Conservation (phyloP, 2,329 filamentous ascomycete genomes). For the Endoconidiophora laricicola region DNA sequence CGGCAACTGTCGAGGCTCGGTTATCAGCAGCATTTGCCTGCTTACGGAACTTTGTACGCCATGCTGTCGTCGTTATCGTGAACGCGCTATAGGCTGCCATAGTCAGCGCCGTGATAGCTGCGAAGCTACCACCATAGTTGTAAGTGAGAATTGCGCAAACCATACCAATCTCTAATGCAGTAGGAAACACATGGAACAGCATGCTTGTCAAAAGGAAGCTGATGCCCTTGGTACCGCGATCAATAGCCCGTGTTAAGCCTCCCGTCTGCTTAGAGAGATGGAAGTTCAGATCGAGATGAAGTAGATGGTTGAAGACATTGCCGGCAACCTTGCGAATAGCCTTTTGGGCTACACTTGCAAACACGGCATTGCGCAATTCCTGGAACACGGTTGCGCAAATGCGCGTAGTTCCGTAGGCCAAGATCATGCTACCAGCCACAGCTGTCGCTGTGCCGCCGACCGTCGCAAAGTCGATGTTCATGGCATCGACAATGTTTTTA, state of each 20-base stretch:
- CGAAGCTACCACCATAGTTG: slow-evolving; percentile 85
- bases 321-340: slow-evolving; percentile 81
- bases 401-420: slow-evolving; percentile 79
- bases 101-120: slow-evolving; percentile 72
- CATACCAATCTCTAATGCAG: slow-evolving; percentile 81
- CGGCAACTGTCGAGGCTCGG: slow-evolving; percentile 81
- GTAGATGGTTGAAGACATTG: slow-evolving; percentile 81
- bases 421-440: slow-evolving; percentile 79
- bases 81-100: slow-evolving; percentile 96
- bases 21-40: slow-evolving; percentile 95
- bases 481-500: slow-evolving; percentile 90
- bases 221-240: slow-evolving; percentile 94
- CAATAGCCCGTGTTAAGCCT: slow-evolving; percentile 82
- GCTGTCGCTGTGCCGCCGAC: slow-evolving; percentile 78
- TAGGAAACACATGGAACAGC: slow-evolving; percentile 94
- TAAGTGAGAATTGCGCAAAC: slow-evolving; percentile 94
- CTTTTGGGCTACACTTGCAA: slow-evolving; percentile 92
- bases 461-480: slow-evolving; percentile 87
- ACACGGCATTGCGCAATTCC: slow-evolving; percentile 87
- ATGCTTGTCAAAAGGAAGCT: slow-evolving; percentile 94
- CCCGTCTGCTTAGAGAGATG: slow-evolving; percentile 90
- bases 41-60: slow-evolving; percentile 90
- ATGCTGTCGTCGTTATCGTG: slow-evolving; percentile 89
- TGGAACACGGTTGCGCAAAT: slow-evolving; percentile 83
- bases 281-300: slow-evolving; percentile 81